A percentile compares a stretch with the other conserved stretches of the same genome.
These are phyloP conservation scores for Fusarium incarnatum DNA, from an alignment of 2,329 filamentous ascomycete species.

Conservation along the genomic window DNA sequence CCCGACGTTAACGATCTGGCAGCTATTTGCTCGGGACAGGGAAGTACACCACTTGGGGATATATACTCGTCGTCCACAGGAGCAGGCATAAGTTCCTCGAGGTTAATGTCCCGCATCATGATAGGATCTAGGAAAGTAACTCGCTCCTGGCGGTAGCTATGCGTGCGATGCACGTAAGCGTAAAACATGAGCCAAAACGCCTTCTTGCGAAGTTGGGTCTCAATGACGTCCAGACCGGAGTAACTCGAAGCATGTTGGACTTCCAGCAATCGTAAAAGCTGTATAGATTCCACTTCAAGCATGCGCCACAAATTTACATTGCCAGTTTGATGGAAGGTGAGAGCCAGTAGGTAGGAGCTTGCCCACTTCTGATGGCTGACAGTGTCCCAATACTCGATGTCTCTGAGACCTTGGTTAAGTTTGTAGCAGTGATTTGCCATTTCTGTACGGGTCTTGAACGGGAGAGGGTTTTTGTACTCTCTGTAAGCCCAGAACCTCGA, in stretches of 20 bases:
- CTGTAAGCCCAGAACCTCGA: not conserved
- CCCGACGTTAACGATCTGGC: too few relatives aligned
- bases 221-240: not conserved
- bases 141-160: rapidly evolving
- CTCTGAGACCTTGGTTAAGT: not conserved
- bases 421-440: not conserved
- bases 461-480: not conserved
- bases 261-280: not conserved
- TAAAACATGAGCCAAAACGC: conserved; percentile 4
- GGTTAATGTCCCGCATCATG: too few relatives aligned
- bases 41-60: too few relatives aligned
- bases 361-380: conserved; percentile 12
- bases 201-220: conserved; percentile 2
- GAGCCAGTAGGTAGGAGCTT: not conserved
- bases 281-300: conserved; percentile 6
- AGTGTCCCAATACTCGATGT: conserved; percentile 15
- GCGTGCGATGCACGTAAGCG: not conserved
- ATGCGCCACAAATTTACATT: not conserved
- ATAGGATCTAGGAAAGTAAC: too few relatives aligned
- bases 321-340: not conserved
- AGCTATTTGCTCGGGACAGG: too few relatives aligned
- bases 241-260: not conserved
- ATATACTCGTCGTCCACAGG: too few relatives aligned
- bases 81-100: too few relatives aligned
- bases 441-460: not conserved